Base-by-base conservation (phyloP, 768 basidiomycete genomes). In the Saitozyma podzolica region DNA sequence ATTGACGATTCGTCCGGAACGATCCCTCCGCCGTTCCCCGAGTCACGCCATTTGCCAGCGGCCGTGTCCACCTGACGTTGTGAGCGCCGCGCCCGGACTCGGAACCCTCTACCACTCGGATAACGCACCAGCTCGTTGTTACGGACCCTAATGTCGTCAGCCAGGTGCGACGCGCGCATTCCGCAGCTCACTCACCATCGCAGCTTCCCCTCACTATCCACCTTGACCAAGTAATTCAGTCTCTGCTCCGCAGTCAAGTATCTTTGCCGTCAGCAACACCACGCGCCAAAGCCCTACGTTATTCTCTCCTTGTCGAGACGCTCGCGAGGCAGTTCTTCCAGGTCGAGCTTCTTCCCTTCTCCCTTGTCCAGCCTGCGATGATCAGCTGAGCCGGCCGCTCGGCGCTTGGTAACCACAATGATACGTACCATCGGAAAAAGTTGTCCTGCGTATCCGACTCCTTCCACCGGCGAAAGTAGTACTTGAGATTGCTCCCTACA, bases 171-270 rank as follows among this genome's bases (percentile, higher is more conserved):
- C 5, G 5, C 29, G 45, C 3, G 3, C 45, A 47, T 51, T 66
- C 50, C 8, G 51, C 9, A 17, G 51, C 14, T 39, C 4, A 58
- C 70, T 58, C 14, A 69, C 73, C 74, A 76, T 61, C 72, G 39
- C 10, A 76, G 39, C 19, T 54, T 54, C 6, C 87, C 87, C 17
- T 83, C 77, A 0, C 75, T 64, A 64, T 85, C 84, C 49, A 88
- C 83, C 48, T 82, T 83, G 56, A 86, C 84, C 3, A 88, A 82
- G 67, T 89, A 89, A 69, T 88, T 88, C 20, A 86, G 76, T 10
- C 87, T 80, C 77, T 87, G 86, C 67, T 87, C 85, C 3, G 82
- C 80, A 2, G 85, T 85, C 0, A 87, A 81, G 70, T 86, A 87
- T 17, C 84, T 86, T 62, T n/a, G 42, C 1, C 13, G 50, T 19